A percentile compares a stretch with the other conserved stretches of the same genome.
phyloP scores from a whole-genome alignment of 345 rosid genomes.

The Psidium friedrichsthalianum region DNA sequence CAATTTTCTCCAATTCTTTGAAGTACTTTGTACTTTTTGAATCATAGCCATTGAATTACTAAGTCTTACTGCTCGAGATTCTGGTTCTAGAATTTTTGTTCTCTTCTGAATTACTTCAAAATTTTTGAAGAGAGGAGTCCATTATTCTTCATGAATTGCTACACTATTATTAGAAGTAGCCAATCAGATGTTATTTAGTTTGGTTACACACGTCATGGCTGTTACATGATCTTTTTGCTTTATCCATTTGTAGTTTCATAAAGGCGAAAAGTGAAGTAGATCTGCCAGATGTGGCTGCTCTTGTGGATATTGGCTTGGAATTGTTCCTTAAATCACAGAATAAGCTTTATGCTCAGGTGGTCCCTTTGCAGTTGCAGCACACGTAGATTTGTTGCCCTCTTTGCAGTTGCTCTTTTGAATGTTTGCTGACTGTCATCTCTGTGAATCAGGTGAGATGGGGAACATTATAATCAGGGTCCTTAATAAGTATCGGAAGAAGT shows the following conservation, averaged over 20 bases:
- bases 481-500: conserved; percentile 65
- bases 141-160: background rate
- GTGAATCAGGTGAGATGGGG: conserved; percentile 93
- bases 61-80: background rate
- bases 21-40: background rate
- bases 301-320: conserved; percentile 60
- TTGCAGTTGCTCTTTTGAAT: background rate
- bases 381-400: background rate
- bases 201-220: background rate
- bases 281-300: conserved; percentile 59
- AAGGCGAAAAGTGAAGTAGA: conserved; percentile 87
- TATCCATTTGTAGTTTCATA: conserved; percentile 43
- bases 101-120: background rate
- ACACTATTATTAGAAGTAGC: background rate
- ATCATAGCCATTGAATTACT: background rate
- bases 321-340: conserved; percentile 58
- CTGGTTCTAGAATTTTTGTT: background rate
- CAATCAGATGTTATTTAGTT: background rate
- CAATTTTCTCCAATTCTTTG: background rate
- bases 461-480: conserved; percentile 60
- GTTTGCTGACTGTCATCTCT: conserved; percentile 4
- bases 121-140: background rate
- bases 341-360: conserved; percentile 84
- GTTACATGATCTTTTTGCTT: background rate
- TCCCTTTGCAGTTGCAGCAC: background rate